These are phyloP conservation scores for Lactuca sativa DNA, from an alignment of 129 eudicot species.

Conservation along the genomic window DNA sequence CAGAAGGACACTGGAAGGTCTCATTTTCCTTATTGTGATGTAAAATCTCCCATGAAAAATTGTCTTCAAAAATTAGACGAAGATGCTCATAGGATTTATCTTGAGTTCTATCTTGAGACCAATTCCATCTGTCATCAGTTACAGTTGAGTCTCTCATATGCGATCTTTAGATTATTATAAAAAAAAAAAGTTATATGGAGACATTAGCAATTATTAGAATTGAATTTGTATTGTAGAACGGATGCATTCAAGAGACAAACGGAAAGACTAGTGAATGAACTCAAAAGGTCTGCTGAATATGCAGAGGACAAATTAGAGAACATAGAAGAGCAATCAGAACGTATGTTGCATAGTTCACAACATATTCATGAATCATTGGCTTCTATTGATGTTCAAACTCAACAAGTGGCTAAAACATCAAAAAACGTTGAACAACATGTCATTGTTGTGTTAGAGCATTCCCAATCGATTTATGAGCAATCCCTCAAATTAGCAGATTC, in stretches of 20 bases:
- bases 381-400: conserved; percentile 50
- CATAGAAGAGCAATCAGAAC: conserved; percentile 57
- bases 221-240: conserved; percentile 40
- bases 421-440: conserved; percentile 45
- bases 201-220: neutral
- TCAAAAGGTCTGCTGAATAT: conserved; percentile 58
- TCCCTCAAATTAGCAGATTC: conserved; percentile 49
- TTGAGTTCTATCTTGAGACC: conserved; percentile 72
- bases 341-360: conserved; percentile 45
- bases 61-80: conserved; percentile 53
- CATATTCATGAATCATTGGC: conserved; percentile 48
- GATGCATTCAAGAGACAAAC: conserved; percentile 76
- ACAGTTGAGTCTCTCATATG: conserved; percentile 48
- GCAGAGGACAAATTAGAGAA: conserved; percentile 61
- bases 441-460: conserved; percentile 37
- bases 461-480: conserved; percentile 50
- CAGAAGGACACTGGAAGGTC: conserved; percentile 67
- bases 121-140: conserved; percentile 74
- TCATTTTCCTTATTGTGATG: conserved; percentile 60
- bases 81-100: conserved; percentile 56
- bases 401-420: conserved; percentile 55
- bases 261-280: conserved; percentile 73
- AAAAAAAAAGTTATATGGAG: too few relatives aligned
- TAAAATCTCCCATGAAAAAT: conserved; percentile 43
- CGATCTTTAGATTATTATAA: too few relatives aligned